Percentiles rank a stretch among this genome's conserved stretches.
Evolutionary conservation across 2,329 filamentous ascomycete genomes (phyloP).

Genomic region (Xylaria sp.): DNA sequence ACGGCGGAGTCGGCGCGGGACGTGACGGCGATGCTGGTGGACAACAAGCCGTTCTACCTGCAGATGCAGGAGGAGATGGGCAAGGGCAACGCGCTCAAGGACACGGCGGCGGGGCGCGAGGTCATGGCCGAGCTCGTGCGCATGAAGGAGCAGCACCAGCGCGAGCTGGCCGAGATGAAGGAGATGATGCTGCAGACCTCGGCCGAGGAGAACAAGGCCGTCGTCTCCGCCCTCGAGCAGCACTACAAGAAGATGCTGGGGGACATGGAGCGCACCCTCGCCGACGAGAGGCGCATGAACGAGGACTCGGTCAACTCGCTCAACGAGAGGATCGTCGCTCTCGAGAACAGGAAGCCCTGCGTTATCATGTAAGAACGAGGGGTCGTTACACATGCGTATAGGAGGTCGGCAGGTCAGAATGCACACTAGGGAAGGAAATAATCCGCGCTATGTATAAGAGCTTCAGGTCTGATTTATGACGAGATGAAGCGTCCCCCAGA

Average conservation of each 20-base stretch:
- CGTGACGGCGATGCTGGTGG: slow-evolving; percentile 36
- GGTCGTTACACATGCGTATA: too few species aligned
- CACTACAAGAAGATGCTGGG: slow-evolving; percentile 30
- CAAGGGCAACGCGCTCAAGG: slow-evolving; percentile 57
- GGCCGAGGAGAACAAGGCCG: slow-evolving; percentile 30
- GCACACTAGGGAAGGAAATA: too few species aligned
- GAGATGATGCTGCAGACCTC: slow-evolving; percentile 21
- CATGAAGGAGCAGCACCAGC: slow-evolving; percentile 59
- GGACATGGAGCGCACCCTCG: slow-evolving; percentile 31
- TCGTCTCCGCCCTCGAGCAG: slow-evolving; percentile 31
- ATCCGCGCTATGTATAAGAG: too few species aligned
- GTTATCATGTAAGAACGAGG: slow-evolving; percentile 29
- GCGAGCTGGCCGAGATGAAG: slow-evolving; percentile 54
- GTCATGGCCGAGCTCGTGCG: slow-evolving; percentile 60
- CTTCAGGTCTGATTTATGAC: too few species aligned
- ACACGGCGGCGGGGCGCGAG: slow-evolving; percentile 50
- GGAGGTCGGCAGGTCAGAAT: too few species aligned
- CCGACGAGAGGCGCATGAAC: slow-evolving; percentile 34
- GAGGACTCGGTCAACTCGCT: slow-evolving; percentile 30
- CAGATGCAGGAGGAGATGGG: slow-evolving; percentile 69
- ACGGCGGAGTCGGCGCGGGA: slow-evolving; percentile 27
- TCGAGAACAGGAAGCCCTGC: slow-evolving; percentile 30
- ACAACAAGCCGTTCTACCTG: slow-evolving; percentile 69
- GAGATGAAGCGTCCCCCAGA: too few species aligned
- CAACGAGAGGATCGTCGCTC: slow-evolving; percentile 26